Evolutionary conservation across 306 rosid species (phyloP).

Genomic region (Begonia masoniana): DNA sequence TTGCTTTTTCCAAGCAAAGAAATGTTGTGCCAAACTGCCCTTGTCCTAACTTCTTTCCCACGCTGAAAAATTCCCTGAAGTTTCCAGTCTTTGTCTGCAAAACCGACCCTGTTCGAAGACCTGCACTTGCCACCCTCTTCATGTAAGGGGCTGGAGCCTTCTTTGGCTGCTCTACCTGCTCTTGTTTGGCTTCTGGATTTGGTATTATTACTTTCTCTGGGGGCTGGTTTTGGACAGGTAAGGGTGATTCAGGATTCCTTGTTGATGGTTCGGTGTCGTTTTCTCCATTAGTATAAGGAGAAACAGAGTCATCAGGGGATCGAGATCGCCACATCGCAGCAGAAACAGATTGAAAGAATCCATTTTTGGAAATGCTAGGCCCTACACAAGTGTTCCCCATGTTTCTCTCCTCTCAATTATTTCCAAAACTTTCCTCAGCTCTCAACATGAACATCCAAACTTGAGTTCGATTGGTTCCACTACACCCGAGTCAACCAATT

Average conservation of each 20-base stretch:
- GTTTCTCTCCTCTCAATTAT: constrained; percentile 16
- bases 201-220: constrained; percentile 78
- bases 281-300: constrained; percentile 36
- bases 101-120: constrained; percentile 71
- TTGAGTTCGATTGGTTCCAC: constrained; percentile 17
- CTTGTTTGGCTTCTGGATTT: constrained; percentile 29
- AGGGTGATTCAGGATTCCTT: constrained; percentile 43
- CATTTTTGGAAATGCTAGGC: constrained; percentile 71
- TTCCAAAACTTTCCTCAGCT: constrained; percentile 12
- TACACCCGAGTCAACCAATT: constrained; percentile 41
- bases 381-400: constrained; percentile 99
- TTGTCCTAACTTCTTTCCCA: constrained; percentile 82
- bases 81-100: constrained; percentile 61
- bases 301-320: constrained; percentile 42
- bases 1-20: constrained; percentile 71
- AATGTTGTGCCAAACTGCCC: constrained; percentile 87
- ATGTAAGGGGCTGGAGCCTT: constrained; percentile 34
- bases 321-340: constrained; percentile 84
- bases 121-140: constrained; percentile 85
- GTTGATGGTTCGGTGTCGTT: constrained; percentile 24
- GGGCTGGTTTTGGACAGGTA: constrained; percentile 75
- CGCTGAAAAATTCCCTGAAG: constrained; percentile 51
- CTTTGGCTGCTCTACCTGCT: constrained; percentile 23
- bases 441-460: constrained; percentile 30
- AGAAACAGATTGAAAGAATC: constrained; percentile 80